Evolutionary conservation across 805 yeast species (phyloP).

Genomic region (Ogataea wickerhamii): DNA sequence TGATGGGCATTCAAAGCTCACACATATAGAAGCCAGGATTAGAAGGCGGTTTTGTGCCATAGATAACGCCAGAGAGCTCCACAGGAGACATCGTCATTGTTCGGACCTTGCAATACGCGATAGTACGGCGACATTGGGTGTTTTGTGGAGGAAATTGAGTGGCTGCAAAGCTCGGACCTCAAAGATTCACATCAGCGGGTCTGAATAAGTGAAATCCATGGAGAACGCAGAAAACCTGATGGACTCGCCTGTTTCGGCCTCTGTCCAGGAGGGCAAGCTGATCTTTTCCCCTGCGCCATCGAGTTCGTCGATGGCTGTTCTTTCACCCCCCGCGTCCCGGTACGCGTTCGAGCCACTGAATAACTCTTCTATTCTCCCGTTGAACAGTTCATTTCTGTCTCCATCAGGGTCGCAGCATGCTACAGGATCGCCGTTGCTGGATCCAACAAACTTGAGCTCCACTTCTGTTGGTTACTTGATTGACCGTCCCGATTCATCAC

Average conservation of each 20-base stretch:
- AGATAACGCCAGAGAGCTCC: background rate
- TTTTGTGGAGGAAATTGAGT: background rate
- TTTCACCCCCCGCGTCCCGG: slow-evolving; percentile 40
- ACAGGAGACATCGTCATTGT: background rate
- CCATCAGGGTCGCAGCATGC: slow-evolving; percentile 14
- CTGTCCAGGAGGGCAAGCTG: slow-evolving; percentile 14
- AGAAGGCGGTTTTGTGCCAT: background rate
- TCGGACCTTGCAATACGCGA: background rate
- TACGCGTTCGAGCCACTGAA: slow-evolving; percentile 32
- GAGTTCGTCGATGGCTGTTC: slow-evolving; percentile 34
- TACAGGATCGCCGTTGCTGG: slow-evolving; percentile 19
- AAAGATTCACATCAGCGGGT: slow-evolving; percentile 1
- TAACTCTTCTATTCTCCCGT: slow-evolving; percentile 25
- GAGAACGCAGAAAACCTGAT: slow-evolving; percentile 14
- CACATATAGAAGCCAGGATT: no score
- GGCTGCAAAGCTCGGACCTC: background rate
- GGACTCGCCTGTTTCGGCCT: slow-evolving; percentile 13
- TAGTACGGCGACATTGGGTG: background rate
- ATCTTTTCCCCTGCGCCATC: slow-evolving; percentile 24
- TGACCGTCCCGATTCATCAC: slow-evolving; percentile 16
- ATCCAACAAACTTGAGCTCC: slow-evolving; percentile 9
- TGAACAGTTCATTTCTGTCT: slow-evolving; percentile 15
- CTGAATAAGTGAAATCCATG: slow-evolving; percentile 2
- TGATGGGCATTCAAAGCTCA: no score
- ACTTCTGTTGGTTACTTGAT: slow-evolving; percentile 12